Percentiles rank a stretch among this genome's conserved stretches.
Evolutionary conservation across 2,329 filamentous ascomycete species (phyloP).

Genomic region (Aspergillus tanneri): DNA sequence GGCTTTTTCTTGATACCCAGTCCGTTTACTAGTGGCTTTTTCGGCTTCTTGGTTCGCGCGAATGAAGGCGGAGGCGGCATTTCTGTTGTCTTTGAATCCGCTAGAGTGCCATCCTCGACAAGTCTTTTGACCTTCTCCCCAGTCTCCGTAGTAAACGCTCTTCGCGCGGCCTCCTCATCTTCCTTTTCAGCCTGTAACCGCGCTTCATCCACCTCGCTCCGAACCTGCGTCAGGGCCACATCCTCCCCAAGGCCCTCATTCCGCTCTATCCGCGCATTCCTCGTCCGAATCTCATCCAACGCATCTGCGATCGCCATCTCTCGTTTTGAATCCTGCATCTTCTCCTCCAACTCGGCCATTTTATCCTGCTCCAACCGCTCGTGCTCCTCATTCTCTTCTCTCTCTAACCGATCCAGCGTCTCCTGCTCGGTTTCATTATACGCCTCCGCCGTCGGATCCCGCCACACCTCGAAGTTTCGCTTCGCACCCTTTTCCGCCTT

Average conservation of each 20-base stretch:
- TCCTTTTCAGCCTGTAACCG: conserved; percentile 70
- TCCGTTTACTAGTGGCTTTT: conserved; percentile 73
- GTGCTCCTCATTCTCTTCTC: conserved; percentile 65
- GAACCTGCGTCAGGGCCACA: conserved; percentile 55
- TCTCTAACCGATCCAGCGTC: conserved; percentile 77
- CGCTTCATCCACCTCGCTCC: conserved; percentile 58
- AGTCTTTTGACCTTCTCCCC: conserved; percentile 54
- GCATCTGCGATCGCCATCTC: conserved; percentile 98
- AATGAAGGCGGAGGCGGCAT: conserved; percentile 63
- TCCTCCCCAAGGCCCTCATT: conserved; percentile 66
- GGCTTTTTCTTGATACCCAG: conserved; percentile 87
- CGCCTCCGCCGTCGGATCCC: conserved; percentile 59
- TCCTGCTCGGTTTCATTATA: conserved; percentile 80
- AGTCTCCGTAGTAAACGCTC: conserved; percentile 69
- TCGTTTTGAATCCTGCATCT: conserved; percentile 85
- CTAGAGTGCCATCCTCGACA: conserved; percentile 45
- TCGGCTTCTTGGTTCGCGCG: conserved; percentile 76
- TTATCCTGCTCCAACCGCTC: conserved; percentile 75
- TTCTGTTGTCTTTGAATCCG: conserved; percentile 29
- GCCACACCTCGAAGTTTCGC: conserved; percentile 91
- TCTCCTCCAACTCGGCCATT: conserved; percentile 93
- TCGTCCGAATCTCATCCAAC: conserved; percentile 86
- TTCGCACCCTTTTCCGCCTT: conserved; percentile 77
- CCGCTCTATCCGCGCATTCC: conserved; percentile 84
- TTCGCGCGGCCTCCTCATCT: conserved; percentile 75